Evolutionary conservation across 352 stramenopile species (phyloP).

Genomic region (Globisporangium canariense): DNA sequence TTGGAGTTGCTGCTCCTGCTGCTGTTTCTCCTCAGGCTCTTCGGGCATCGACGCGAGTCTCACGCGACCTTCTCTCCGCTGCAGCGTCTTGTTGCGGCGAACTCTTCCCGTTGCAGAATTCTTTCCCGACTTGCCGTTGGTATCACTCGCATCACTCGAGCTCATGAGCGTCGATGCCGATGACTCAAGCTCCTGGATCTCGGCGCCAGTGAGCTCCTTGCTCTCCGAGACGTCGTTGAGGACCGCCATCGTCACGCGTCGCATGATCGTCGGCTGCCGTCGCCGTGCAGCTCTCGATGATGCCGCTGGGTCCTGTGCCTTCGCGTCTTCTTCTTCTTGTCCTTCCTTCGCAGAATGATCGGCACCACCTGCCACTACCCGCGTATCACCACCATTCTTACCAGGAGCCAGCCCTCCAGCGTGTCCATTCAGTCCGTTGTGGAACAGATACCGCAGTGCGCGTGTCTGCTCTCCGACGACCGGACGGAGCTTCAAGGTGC

Average conservation of each 20-base stretch:
- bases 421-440: conserved; percentile 28
- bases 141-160: neutral
- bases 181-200: conserved; percentile 36
- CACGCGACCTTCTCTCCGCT: conserved; percentile 32
- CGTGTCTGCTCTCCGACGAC: conserved; percentile 55
- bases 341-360: neutral
- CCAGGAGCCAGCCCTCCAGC: neutral
- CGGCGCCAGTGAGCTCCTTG: conserved; percentile 34
- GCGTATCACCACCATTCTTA: neutral
- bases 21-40: conserved; percentile 28
- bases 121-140: neutral
- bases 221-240: conserved; percentile 38
- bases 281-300: conserved; percentile 8
- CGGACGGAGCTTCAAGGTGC: conserved; percentile 62
- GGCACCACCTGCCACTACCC: neutral
- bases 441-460: conserved; percentile 64
- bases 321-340: neutral
- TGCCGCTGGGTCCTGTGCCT: neutral
- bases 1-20: no score
- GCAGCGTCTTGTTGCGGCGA: conserved; percentile 42
- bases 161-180: conserved; percentile 4
- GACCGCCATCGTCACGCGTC: conserved; percentile 47
- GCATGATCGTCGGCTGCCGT: conserved; percentile 15
- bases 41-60: conserved; percentile 43
- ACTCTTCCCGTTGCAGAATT: conserved; percentile 16